Conservation (phyloP, 495 filamentous ascomycete species). For the Astrothelium macrocarpum region DNA sequence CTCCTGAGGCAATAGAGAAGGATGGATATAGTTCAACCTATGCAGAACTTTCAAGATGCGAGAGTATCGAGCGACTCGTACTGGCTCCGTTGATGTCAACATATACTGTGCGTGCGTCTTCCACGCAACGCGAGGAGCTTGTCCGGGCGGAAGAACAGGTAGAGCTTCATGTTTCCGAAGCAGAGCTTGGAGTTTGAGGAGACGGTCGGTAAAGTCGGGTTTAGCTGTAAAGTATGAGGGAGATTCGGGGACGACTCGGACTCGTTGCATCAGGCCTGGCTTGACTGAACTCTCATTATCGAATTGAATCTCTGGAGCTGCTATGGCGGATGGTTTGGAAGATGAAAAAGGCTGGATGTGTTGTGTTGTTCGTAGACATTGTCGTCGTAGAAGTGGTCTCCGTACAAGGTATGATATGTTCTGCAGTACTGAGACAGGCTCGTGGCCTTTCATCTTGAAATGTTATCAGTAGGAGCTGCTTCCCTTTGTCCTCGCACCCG, state of each 20-base stretch:
- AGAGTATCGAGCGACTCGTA: conserved; percentile 71
- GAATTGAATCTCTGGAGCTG: conserved; percentile 42
- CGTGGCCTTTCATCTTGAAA: not conserved
- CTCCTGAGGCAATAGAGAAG: conserved; percentile 59
- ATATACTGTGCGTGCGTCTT: conserved; percentile 68
- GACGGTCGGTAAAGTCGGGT: conserved; percentile 75
- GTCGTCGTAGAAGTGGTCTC: conserved; percentile 10
- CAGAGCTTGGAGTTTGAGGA: conserved; percentile 61
- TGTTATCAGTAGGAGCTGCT: not conserved
- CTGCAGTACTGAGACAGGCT: not conserved
- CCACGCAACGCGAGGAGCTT: conserved; percentile 77
- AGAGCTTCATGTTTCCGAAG: conserved; percentile 60
- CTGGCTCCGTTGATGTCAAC: conserved; percentile 59
- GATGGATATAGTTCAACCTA: conserved; percentile 77
- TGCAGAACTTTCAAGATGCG: conserved; percentile 65
- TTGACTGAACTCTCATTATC: conserved; percentile 14
- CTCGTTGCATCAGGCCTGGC: conserved; percentile 30
- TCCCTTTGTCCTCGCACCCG: not conserved
- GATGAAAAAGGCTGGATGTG: not conserved
- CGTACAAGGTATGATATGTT: not conserved
- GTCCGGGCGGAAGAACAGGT: conserved; percentile 50
- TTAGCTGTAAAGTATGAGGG: conserved; percentile 88
- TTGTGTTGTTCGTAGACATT: conserved; percentile 11
- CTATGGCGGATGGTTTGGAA: conserved; percentile 10
- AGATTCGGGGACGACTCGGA: conserved; percentile 72